phyloP scores from a whole-genome alignment of 2,329 filamentous ascomycete species.

The Diaporthe helianthi region DNA sequence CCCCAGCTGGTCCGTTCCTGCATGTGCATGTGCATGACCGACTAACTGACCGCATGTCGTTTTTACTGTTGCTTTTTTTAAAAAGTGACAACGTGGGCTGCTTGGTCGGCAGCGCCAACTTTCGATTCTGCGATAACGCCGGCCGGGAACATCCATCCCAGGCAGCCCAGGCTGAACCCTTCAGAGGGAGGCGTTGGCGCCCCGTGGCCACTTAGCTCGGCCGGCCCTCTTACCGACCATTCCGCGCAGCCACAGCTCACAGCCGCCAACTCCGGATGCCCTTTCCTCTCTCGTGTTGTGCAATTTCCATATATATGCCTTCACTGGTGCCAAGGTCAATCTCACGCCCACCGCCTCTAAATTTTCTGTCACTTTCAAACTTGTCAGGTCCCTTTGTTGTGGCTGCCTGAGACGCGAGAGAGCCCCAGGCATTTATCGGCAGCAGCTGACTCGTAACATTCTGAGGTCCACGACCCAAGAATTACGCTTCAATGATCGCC shows the following conservation, averaged over 20 bases:
- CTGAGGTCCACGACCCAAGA: neutral
- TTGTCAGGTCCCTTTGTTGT: neutral
- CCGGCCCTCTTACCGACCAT: neutral
- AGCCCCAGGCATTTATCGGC: neutral
- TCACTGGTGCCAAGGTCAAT: neutral
- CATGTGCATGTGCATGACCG: neutral
- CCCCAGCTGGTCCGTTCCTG: neutral
- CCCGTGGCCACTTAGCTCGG: neutral
- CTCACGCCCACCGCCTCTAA: neutral
- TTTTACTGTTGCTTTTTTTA: neutral
- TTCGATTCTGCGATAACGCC: neutral
- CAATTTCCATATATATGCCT: neutral
- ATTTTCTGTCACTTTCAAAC: neutral
- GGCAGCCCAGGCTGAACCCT: neutral
- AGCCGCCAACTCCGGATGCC: neutral
- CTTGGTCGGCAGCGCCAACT: neutral
- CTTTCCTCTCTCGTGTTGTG: neutral
- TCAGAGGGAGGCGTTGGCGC: neutral
- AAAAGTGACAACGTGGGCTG: neutral
- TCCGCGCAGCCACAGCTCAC: neutral
- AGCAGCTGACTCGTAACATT: neutral
- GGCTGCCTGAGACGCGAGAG: neutral
- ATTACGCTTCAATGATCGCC: neutral
- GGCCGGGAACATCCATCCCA: neutral
- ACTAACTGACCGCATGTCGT: no score